A percentile compares a stretch with the other conserved stretches of the same genome.
Evolutionary conservation across 73 alveolate genomes (phyloP).

Genomic region (Stentor coeruleus): DNA sequence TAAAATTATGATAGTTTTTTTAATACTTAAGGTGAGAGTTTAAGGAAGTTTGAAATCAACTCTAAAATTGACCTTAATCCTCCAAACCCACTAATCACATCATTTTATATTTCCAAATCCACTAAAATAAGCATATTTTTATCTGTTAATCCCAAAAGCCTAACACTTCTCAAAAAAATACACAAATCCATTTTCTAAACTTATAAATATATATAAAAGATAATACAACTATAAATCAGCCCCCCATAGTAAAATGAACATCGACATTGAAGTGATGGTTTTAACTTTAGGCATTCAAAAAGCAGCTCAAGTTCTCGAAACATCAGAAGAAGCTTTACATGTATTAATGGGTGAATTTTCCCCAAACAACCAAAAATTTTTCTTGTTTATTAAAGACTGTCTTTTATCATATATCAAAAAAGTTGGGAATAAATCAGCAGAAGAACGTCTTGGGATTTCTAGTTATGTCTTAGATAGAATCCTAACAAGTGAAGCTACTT

Average conservation of each 20-base stretch:
- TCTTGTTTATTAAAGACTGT: conserved; percentile 4
- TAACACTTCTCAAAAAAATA: too few relatives aligned
- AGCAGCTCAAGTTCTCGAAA: not conserved
- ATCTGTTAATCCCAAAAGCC: too few relatives aligned
- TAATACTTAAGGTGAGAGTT: too few relatives aligned
- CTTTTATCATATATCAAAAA: not conserved
- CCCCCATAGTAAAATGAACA: not conserved
- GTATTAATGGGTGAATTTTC: not conserved
- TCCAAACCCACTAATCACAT: too few relatives aligned
- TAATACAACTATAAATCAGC: too few relatives aligned
- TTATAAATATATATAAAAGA: too few relatives aligned
- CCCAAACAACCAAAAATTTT: not conserved
- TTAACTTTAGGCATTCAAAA: not conserved
- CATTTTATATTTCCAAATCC: too few relatives aligned
- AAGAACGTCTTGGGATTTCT: not conserved
- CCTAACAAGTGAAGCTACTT: not conserved
- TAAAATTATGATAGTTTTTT: too few relatives aligned
- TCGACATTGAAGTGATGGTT: not conserved
- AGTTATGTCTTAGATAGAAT: not conserved
- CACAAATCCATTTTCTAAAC: too few relatives aligned
- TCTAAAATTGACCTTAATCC: too few relatives aligned
- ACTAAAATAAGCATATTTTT: too few relatives aligned
- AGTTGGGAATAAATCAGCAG: not conserved
- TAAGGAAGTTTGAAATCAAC: too few relatives aligned
- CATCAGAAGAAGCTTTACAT: conserved; percentile 5